Percentiles rank a stretch among this genome's conserved stretches.
Conservation (phyloP, 1,139 yeast genomes). For the Kodamaea anthophila region DNA sequence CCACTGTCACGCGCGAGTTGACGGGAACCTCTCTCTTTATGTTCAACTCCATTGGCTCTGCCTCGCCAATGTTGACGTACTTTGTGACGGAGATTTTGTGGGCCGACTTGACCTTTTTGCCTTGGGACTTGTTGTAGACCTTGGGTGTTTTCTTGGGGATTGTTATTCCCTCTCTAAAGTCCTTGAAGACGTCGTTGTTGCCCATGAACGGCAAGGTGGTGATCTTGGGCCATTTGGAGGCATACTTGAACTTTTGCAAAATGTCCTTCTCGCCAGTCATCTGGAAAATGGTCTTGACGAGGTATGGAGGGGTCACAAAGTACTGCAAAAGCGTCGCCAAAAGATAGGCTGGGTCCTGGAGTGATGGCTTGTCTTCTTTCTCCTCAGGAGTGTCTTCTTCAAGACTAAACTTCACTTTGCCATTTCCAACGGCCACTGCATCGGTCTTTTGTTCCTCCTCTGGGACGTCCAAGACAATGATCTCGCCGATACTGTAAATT, state of each 20-base stretch:
- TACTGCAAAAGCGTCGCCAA: conserved; percentile 72
- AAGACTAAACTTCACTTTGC: conserved; percentile 32
- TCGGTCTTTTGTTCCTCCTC: conserved; percentile 16
- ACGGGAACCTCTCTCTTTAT: conserved; percentile 60
- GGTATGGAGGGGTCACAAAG: conserved; percentile 82
- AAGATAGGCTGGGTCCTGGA: conserved; percentile 36
- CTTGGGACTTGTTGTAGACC: conserved; percentile 25
- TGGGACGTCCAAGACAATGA: conserved; percentile 58
- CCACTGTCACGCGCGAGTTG: conserved; percentile 78
- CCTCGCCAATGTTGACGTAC: conserved; percentile 69
- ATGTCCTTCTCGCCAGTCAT: conserved; percentile 23
- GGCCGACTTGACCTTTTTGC: conserved; percentile 36
- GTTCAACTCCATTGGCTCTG: conserved; percentile 49
- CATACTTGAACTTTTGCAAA: conserved; percentile 49
- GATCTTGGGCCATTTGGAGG: conserved; percentile 64
- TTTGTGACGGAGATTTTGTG: conserved; percentile 57
- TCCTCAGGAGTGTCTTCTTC: conserved; percentile 21
- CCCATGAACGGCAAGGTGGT: conserved; percentile 71
- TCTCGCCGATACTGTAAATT: conserved; percentile 62
- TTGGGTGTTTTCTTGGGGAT: conserved; percentile 48
- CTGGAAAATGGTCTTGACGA: conserved; percentile 56
- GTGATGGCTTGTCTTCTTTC: conserved; percentile 15
- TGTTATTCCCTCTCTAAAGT: conserved; percentile 64
- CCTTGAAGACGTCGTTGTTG: conserved; percentile 31
- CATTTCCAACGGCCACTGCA: conserved; percentile 23